phyloP scores from a whole-genome alignment of 768 basidiomycete species.

The Nevesoporus exiguus region DNA sequence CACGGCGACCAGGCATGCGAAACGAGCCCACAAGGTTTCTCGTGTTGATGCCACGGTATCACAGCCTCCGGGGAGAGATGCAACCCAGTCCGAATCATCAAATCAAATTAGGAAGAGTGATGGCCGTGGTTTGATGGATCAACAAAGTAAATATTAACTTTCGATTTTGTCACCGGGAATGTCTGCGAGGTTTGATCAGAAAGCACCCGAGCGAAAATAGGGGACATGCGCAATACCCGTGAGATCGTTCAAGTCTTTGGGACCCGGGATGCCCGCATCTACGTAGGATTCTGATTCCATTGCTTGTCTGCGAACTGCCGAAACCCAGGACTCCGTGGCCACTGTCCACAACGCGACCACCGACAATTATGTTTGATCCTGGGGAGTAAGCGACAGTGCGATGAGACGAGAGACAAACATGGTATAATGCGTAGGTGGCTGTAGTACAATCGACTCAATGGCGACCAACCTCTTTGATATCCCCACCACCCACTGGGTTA shows the following conservation, averaged over 20 bases:
- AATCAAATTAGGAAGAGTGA: background rate
- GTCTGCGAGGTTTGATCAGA: background rate
- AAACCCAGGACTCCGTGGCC: background rate
- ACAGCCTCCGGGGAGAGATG: too few relatives aligned
- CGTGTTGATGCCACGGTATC: background rate
- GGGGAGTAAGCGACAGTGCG: background rate
- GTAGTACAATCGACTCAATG: background rate
- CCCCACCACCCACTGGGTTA: background rate
- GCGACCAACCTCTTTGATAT: background rate
- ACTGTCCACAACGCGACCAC: background rate
- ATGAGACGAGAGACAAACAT: background rate
- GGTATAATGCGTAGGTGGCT: background rate
- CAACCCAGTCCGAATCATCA: background rate
- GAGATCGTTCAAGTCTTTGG: background rate
- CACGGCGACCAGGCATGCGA: background rate
- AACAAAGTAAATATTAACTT: constrained; percentile 3
- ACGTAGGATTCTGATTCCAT: background rate
- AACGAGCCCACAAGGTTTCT: background rate
- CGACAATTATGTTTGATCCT: background rate
- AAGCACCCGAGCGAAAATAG: background rate
- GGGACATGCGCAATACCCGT: background rate
- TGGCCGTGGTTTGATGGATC: background rate
- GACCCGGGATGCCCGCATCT: background rate
- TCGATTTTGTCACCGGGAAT: constrained; percentile 5
- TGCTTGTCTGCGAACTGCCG: background rate